phyloP scores from a whole-genome alignment of 129 eudicot genomes.

The Centrapalus pauciflorus region DNA sequence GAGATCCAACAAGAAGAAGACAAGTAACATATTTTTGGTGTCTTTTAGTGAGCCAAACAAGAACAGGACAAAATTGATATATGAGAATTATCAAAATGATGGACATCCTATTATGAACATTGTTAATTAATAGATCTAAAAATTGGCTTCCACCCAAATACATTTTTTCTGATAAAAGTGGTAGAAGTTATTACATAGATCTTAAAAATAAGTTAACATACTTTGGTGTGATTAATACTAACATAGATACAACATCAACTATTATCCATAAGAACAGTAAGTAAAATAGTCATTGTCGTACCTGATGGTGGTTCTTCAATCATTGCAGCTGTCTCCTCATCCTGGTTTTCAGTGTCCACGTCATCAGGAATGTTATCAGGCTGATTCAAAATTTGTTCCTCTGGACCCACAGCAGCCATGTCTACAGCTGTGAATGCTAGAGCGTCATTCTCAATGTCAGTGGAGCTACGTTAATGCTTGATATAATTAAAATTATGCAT shows the following conservation, averaged over 20 bases:
- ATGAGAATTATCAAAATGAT: background rate
- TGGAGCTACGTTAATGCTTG: conserved; percentile 3
- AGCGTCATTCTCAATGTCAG: conserved; percentile 3
- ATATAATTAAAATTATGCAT: background rate
- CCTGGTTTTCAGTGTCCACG: conserved; percentile 58
- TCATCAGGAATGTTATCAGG: conserved; percentile 67
- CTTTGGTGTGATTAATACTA: conserved; percentile 1
- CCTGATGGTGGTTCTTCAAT: conserved; percentile 75
- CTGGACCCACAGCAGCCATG: conserved; percentile 57
- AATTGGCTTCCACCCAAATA: background rate
- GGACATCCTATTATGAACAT: background rate
- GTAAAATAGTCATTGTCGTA: conserved; percentile 15
- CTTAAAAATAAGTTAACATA: background rate
- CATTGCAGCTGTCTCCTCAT: conserved; percentile 72
- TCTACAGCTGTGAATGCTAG: conserved; percentile 64
- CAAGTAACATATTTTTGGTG: background rate
- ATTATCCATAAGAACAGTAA: background rate
- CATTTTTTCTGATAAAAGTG: background rate
- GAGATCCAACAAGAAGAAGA: conserved; percentile 9
- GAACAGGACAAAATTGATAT: background rate
- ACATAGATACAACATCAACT: background rate
- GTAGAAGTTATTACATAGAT: background rate
- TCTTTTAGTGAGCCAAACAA: conserved; percentile 13
- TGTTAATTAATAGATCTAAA: background rate
- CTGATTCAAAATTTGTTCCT: conserved; percentile 75